These are phyloP conservation scores for Alternaria ventricosa DNA, from an alignment of 2,329 filamentous ascomycete species.

Conservation along the genomic window DNA sequence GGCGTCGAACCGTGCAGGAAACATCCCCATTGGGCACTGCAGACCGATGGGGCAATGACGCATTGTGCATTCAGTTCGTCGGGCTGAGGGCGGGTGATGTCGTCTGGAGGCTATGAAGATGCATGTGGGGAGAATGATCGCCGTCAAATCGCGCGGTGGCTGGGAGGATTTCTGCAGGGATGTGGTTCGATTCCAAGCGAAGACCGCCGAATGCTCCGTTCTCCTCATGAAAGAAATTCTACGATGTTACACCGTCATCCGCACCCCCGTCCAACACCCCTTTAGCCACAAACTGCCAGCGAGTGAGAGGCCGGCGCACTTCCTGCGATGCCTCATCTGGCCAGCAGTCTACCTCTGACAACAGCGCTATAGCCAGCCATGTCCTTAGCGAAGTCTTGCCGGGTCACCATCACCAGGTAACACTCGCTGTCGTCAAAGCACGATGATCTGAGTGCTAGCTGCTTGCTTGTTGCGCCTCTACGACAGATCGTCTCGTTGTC, in stretches of 20 bases:
- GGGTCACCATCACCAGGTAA: conserved; percentile 30
- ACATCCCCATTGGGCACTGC: neutral
- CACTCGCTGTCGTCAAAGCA: conserved; percentile 14
- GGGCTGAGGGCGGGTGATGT: conserved; percentile 19
- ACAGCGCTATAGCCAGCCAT: conserved; percentile 37
- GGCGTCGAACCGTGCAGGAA: conserved; percentile 2
- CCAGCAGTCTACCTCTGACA: conserved; percentile 28
- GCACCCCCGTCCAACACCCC: conserved; percentile 26
- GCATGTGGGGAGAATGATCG: conserved; percentile 36
- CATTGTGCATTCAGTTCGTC: conserved; percentile 12
- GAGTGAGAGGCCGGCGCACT: conserved; percentile 11
- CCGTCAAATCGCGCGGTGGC: conserved; percentile 38
- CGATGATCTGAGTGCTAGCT: conserved; percentile 35
- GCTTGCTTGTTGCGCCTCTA: conserved; percentile 15
- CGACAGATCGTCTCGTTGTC: conserved; percentile 8
- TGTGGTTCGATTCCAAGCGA: conserved; percentile 7
- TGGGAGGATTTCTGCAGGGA: conserved; percentile 36
- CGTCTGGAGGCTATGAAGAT: conserved; percentile 23
- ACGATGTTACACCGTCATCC: conserved; percentile 43
- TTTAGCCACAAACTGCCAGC: conserved; percentile 33
- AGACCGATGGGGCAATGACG: neutral
- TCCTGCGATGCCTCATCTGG: conserved; percentile 18
- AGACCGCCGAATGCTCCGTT: conserved; percentile 27
- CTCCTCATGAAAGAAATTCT: conserved; percentile 39
- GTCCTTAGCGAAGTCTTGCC: conserved; percentile 26